Evolutionary conservation across 1,284 basidiomycete genomes (phyloP).

Genomic region (Apiotrichum veenhuisii): DNA sequence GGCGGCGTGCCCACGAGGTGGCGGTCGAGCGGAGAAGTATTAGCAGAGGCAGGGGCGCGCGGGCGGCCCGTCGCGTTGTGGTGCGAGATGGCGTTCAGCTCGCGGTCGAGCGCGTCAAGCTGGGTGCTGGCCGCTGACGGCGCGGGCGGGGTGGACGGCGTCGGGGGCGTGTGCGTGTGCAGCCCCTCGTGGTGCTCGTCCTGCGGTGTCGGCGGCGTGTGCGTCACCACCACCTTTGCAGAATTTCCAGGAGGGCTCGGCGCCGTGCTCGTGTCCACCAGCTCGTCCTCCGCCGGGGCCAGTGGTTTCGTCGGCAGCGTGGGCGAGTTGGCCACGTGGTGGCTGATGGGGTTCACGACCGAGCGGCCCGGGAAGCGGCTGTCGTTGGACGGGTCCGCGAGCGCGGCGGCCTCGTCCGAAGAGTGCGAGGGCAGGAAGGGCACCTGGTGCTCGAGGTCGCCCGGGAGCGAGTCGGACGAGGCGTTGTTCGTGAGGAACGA

Average conservation of each 20-base stretch:
- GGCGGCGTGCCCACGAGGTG: too few relatives aligned
- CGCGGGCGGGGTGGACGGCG: too few relatives aligned
- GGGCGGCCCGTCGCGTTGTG: not conserved
- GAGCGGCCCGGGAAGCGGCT: not conserved
- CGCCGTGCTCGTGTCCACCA: not conserved
- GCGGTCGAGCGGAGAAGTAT: too few relatives aligned
- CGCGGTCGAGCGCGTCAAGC: not conserved
- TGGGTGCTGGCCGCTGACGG: not conserved
- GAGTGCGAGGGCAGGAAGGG: slow-evolving; percentile 7
- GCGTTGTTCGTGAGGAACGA: slow-evolving; percentile 38
- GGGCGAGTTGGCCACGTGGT: not conserved
- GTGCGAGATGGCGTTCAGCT: not conserved
- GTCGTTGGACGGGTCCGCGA: not conserved
- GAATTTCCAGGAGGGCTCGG: too few relatives aligned
- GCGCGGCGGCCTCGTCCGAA: slow-evolving; percentile 6
- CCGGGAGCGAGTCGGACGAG: slow-evolving; percentile 38
- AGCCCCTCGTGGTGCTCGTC: too few relatives aligned
- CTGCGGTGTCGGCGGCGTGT: too few relatives aligned
- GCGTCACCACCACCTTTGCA: too few relatives aligned
- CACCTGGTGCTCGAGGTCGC: slow-evolving; percentile 18
- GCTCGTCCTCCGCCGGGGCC: too few relatives aligned
- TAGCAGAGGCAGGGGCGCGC: too few relatives aligned
- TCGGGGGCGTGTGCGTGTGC: not conserved
- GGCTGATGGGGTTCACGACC: not conserved
- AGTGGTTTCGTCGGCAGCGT: not conserved